Evolutionary conservation across 1,284 basidiomycete genomes (phyloP).

Genomic region (Caloboletus firmus): DNA sequence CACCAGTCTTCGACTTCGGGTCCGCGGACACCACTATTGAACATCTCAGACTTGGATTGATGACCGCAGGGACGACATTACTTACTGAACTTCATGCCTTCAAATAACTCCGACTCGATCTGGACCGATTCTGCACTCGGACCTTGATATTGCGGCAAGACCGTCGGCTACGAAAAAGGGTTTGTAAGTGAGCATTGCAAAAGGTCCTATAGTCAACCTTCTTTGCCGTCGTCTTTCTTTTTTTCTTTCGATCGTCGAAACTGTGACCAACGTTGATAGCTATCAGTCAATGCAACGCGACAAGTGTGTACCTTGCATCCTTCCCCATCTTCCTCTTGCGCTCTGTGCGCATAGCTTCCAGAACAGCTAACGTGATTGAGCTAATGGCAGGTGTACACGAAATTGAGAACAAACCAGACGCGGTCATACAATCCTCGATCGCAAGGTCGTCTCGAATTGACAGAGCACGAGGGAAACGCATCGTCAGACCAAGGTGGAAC

Average conservation of each 20-base stretch:
- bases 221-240: constrained; percentile 54
- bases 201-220: constrained; percentile 42
- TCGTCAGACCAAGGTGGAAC: constrained; percentile 73
- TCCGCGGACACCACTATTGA: constrained; percentile 73
- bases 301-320: constrained; percentile 46
- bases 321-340: constrained; percentile 72
- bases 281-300: constrained; percentile 1
- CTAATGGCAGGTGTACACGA: not conserved
- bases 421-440: constrained; percentile 67
- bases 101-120: constrained; percentile 66
- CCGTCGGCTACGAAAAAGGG: constrained; percentile 44
- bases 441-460: constrained; percentile 73
- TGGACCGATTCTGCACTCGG: constrained; percentile 58
- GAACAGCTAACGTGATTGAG: constrained; percentile 37
- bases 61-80: constrained; percentile 3
- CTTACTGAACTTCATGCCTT: constrained; percentile 77
- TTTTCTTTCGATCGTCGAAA: constrained; percentile 55
- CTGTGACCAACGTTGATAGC: constrained; percentile 36
- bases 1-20: constrained; percentile 65
- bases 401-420: constrained; percentile 48
- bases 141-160: constrained; percentile 67
- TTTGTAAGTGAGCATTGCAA: not conserved
- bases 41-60: not conserved
- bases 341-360: constrained; percentile 59
- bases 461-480: constrained; percentile 88